These are phyloP conservation scores for Serendipita sp. DNA, from an alignment of 768 basidiomycete species.

Conservation along the genomic window DNA sequence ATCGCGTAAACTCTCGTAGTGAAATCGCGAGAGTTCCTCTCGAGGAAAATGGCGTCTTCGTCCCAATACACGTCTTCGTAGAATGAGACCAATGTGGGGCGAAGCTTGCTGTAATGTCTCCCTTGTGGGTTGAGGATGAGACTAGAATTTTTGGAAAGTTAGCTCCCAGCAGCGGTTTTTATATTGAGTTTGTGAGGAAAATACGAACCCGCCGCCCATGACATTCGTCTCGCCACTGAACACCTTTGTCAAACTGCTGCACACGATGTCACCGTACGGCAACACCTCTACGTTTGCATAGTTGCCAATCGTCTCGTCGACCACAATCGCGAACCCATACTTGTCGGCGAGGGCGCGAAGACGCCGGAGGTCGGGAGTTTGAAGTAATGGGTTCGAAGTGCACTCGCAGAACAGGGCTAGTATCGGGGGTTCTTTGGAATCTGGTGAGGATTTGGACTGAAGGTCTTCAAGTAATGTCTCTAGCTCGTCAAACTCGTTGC, in stretches of 20 bases:
- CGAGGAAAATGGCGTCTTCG: conserved; percentile 92
- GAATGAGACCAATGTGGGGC: conserved; percentile 33
- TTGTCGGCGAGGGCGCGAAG: conserved; percentile 71
- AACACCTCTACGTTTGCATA: conserved; percentile 86
- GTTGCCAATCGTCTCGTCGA: conserved; percentile 93
- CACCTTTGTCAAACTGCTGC: conserved; percentile 82
- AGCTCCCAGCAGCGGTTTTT: no score
- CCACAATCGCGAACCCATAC: conserved; percentile 71
- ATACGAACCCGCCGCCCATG: conserved; percentile 85
- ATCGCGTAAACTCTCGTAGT: conserved; percentile 53
- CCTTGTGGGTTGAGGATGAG: conserved; percentile 74
- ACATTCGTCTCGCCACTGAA: conserved; percentile 92
- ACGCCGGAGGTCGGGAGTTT: conserved; percentile 62
- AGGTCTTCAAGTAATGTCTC: conserved; percentile 43
- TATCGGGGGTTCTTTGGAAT: conserved; percentile 41
- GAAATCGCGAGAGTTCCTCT: conserved; percentile 95
- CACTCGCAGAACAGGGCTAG: conserved; percentile 84
- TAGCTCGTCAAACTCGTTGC: conserved; percentile 59
- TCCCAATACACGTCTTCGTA: conserved; percentile 82
- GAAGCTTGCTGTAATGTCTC: conserved; percentile 52
- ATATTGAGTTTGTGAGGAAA: no score
- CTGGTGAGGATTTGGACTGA: conserved; percentile 12
- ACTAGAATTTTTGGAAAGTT: conserved; percentile 36
- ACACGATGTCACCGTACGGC: conserved; percentile 75
- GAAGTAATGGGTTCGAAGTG: conserved; percentile 86